Base-by-base conservation (phyloP, 805 yeast species). In the Wickerhamiella occidentalis region DNA sequence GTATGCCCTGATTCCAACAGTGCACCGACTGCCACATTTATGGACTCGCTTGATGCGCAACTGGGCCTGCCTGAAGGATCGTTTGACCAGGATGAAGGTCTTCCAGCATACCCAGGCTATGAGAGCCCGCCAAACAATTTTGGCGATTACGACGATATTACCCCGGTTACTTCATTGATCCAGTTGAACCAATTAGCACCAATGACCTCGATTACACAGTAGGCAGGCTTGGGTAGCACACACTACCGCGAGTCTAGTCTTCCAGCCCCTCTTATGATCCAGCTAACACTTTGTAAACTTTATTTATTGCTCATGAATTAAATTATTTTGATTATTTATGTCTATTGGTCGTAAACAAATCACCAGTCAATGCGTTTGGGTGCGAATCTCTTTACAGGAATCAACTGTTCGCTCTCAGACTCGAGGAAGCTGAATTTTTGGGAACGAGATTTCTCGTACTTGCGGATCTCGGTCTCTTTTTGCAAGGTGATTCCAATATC, bases 401-500 rank as follows among this genome's bases (percentile, higher is more conserved):
- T 40, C 18, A 52, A 40, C 37, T 44, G 49, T 17, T 45, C 59
- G 21, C 90, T 76, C 40, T 95, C 95, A 55, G 92, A 87, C 72
- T 88, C 96, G 64, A 88, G 77, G 79, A 94, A 92, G 8, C 96
- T 85, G 65, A 84, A 92, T 64, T 72, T 79, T 47, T 74, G 79
- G 63, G 75, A 79, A 75, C 98, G 84, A 55, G 69, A 68, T 19
- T 69, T 76, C 72, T 92, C 98, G 61, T 79, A 92, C 58, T 78
- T 73, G 48, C 65, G 51, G 58, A 92, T 92, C 66, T 60, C 78
- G 48, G 77, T 77, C 68, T 85, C 96, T 69, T 87, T 86, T 68
- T 87, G 90, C 60, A 92, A 70, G 47, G 98, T 92, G 61, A 92
- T 76, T 40, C 96, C 96, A 68, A 92, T 92, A 65, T 92, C 98